Conservation (phyloP, 371 early-diverging fungal genomes). For the Mortierella sp. region DNA sequence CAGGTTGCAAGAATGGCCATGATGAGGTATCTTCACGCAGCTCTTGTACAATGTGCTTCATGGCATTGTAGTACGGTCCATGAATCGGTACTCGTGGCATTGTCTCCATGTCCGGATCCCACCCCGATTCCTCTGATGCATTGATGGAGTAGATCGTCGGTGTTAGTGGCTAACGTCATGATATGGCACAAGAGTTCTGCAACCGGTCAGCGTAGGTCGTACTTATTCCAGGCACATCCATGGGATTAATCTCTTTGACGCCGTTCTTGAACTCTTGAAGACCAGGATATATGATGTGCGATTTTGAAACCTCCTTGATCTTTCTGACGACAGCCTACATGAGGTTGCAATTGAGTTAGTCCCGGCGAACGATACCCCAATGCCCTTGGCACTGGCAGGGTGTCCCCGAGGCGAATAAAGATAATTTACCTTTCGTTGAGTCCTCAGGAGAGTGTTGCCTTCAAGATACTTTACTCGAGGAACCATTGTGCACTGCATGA, state of each 20-base stretch:
- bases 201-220: too few species aligned
- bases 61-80: slow-evolving; percentile 69
- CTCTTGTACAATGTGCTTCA: slow-evolving; percentile 81
- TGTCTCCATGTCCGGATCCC: slow-evolving; percentile 89
- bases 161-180: too few species aligned
- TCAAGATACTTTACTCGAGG: slow-evolving; percentile 68
- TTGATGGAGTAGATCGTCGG: background rate
- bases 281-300: slow-evolving; percentile 86
- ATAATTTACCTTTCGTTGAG: slow-evolving; percentile 67
- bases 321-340: slow-evolving; percentile 81
- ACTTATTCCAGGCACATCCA: slow-evolving; percentile 80
- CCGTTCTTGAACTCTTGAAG: slow-evolving; percentile 74
- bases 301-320: slow-evolving; percentile 77
- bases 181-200: too few species aligned
- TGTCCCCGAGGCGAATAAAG: background rate
- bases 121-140: slow-evolving; percentile 84
- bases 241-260: slow-evolving; percentile 60
- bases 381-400: too few species aligned
- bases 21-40: slow-evolving; percentile 83
- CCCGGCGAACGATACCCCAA: background rate
- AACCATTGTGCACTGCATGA: slow-evolving; percentile 91
- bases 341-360: background rate
- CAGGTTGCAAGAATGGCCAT: slow-evolving; percentile 99
- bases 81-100: slow-evolving; percentile 68
- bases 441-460: slow-evolving; percentile 65